Conservation (phyloP, 345 rosid species). For the Isatis tinctoria region DNA sequence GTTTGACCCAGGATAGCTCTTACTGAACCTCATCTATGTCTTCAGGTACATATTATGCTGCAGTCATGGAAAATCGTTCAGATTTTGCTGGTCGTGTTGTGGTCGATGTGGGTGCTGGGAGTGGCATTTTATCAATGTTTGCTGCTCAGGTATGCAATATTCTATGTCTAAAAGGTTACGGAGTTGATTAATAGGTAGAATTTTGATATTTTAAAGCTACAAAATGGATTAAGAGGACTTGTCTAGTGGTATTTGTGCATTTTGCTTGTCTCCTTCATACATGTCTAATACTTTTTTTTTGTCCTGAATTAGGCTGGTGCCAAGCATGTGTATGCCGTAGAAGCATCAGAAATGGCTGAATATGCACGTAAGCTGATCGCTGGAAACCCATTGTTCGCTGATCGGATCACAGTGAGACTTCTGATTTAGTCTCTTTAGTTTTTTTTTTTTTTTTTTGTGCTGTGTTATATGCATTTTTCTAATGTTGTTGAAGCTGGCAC, state of each 20-base stretch:
- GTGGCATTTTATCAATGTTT: constrained; percentile 94
- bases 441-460: background rate
- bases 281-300: background rate
- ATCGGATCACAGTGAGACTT: constrained; percentile 75
- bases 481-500: constrained; percentile 17
- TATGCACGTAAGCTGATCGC: constrained; percentile 93
- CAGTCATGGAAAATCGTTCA: constrained; percentile 87
- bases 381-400: constrained; percentile 76
- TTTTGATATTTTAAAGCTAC: no score
- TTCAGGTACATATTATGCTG: constrained; percentile 96
- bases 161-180: background rate
- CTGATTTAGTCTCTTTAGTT: background rate
- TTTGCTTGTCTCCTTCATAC: constrained; percentile 3
- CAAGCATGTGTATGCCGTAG: constrained; percentile 98
- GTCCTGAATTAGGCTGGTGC: constrained; percentile 78
- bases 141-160: constrained; percentile 81
- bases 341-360: constrained; percentile 99
- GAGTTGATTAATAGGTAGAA: background rate
- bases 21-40: background rate
- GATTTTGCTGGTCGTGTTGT: constrained; percentile 91
- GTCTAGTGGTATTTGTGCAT: background rate
- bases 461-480: constrained; percentile 11
- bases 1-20: background rate
- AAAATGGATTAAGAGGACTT: background rate
- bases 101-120: constrained; percentile 99